phyloP scores from a whole-genome alignment of 2,329 filamentous ascomycete genomes.

The Aspergillus pseudoterreus region DNA sequence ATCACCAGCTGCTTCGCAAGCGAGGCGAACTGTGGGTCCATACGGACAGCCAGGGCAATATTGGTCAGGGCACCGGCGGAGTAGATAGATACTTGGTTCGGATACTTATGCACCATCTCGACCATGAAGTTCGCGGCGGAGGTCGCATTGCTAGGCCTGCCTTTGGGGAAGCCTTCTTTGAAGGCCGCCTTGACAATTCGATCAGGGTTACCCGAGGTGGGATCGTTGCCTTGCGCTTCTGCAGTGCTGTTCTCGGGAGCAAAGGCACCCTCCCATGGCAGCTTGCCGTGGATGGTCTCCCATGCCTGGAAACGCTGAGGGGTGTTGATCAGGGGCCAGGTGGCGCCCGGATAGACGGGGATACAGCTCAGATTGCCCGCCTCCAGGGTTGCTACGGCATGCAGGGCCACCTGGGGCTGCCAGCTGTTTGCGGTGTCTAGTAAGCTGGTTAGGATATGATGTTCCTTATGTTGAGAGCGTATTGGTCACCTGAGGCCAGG shows the following conservation, averaged over 20 bases:
- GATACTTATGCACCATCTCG: constrained; percentile 47
- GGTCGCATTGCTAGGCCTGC: constrained; percentile 32
- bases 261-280: constrained; percentile 48
- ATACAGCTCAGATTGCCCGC: constrained; percentile 47
- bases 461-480: not conserved
- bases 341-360: constrained; percentile 47
- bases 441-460: not conserved
- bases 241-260: constrained; percentile 41
- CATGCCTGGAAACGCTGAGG: constrained; percentile 43
- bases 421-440: constrained; percentile 45
- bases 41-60: constrained; percentile 45
- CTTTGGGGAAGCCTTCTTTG: constrained; percentile 46
- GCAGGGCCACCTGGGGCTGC: constrained; percentile 44
- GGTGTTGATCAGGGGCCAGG: constrained; percentile 47
- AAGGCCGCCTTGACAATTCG: constrained; percentile 42
- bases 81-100: constrained; percentile 49
- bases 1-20: constrained; percentile 47
- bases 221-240: constrained; percentile 43
- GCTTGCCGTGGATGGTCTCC: constrained; percentile 42
- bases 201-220: constrained; percentile 44
- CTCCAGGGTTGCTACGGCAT: constrained; percentile 47
- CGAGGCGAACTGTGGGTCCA: constrained; percentile 46
- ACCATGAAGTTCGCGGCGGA: constrained; percentile 48
- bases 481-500: constrained; percentile 24
- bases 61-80: constrained; percentile 48